Conservation (phyloP, 345 rosid species). For the Hibiscus trionum region DNA sequence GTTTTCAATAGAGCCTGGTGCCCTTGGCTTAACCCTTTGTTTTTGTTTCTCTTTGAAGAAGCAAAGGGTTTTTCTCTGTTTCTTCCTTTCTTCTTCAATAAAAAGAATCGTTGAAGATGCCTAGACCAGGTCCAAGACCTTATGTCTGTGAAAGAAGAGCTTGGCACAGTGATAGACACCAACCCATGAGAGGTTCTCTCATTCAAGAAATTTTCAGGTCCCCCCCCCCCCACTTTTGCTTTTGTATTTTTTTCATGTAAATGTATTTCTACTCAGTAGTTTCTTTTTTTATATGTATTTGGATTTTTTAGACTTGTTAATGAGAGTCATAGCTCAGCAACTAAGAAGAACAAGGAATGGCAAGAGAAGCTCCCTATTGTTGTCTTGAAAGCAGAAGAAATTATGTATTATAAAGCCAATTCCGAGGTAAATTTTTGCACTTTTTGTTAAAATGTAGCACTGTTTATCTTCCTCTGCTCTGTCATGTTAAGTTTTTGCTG, state of each 20-base stretch:
- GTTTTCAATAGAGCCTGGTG: not conserved
- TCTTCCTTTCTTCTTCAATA: not conserved
- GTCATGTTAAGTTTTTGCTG: not conserved
- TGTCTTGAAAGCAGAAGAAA: conserved; percentile 64
- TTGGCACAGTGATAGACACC: conserved; percentile 76
- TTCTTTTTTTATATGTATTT: not conserved
- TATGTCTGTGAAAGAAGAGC: conserved; percentile 67
- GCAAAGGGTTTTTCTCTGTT: not conserved
- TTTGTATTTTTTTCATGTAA: not conserved
- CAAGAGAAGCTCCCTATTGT: conserved; percentile 69
- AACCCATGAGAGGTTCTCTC: conserved; percentile 68
- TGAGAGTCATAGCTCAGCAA: conserved; percentile 44
- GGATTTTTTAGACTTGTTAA: conserved; percentile 37
- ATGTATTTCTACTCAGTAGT: not conserved
- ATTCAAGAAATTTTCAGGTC: conserved; percentile 69
- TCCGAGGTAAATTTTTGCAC: conserved; percentile 38
- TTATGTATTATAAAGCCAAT: conserved; percentile 68
- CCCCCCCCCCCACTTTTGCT: not conserved
- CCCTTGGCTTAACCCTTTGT: not conserved
- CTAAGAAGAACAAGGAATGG: conserved; percentile 74
- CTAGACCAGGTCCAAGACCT: conserved; percentile 67
- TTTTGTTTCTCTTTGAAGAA: conserved; percentile 15
- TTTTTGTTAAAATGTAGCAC: not conserved
- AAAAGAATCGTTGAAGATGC: conserved; percentile 38
- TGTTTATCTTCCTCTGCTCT: not conserved